Conservation (phyloP, 805 yeast species). For the Metschnikowia anglica region DNA sequence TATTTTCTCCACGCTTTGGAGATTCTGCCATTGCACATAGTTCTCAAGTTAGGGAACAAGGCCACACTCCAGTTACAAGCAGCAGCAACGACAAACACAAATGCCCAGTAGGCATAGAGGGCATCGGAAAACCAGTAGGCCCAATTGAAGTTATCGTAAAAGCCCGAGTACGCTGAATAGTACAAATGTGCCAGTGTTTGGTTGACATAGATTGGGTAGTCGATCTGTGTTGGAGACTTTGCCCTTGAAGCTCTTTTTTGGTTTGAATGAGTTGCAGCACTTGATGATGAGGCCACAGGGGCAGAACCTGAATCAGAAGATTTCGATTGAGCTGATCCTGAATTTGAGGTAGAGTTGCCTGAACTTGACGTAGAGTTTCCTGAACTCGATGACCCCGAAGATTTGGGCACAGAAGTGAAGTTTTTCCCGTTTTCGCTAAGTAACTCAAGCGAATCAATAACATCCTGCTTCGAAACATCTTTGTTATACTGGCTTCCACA, state of each 20-base stretch:
- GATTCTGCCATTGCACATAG: constrained; percentile 22
- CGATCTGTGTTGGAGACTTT: constrained; percentile 5
- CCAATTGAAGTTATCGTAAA: constrained; percentile 15
- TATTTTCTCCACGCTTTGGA: constrained; percentile 37
- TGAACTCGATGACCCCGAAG: background rate
- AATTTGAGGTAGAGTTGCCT: background rate
- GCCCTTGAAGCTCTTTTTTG: no score
- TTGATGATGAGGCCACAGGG: background rate
- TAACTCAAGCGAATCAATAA: constrained; percentile 1
- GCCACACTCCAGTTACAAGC: constrained; percentile 17
- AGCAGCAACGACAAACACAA: constrained; percentile 16
- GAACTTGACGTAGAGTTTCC: background rate
- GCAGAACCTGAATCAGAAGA: background rate
- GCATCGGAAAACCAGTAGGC: constrained; percentile 14
- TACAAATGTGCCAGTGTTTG: constrained; percentile 3
- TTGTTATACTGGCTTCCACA: constrained; percentile 1
- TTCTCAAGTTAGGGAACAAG: constrained; percentile 16
- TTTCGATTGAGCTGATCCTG: constrained; percentile 1
- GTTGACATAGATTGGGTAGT: constrained; percentile 14
- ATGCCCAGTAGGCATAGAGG: constrained; percentile 17
- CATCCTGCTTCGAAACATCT: background rate
- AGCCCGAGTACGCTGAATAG: constrained; percentile 7
- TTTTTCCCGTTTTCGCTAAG: constrained; percentile 7
- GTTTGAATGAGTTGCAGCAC: constrained; percentile 2
- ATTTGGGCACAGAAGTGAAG: constrained; percentile 6